Conservation (phyloP, 768 basidiomycete genomes). For the Lentinus tigrinus region DNA sequence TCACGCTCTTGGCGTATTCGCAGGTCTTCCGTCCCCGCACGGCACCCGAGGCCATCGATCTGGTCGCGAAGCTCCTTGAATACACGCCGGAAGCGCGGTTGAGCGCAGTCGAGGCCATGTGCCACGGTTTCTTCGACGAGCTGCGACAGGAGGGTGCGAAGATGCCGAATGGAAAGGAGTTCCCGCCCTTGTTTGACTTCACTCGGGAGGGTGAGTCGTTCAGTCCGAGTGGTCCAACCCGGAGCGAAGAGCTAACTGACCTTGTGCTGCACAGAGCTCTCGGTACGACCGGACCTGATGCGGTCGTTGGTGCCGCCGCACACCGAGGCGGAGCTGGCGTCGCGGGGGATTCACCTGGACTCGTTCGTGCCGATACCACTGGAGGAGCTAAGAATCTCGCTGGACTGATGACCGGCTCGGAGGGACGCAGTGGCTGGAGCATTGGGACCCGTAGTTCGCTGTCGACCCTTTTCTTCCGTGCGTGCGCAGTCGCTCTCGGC, state of each 20-base stretch:
- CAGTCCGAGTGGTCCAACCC: background rate
- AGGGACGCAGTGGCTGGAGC: conserved; percentile 14
- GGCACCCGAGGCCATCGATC: conserved; percentile 91
- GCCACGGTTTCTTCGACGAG: conserved; percentile 97
- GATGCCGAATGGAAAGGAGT: conserved; percentile 97
- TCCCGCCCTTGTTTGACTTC: conserved; percentile 93
- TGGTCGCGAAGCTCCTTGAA: conserved; percentile 92
- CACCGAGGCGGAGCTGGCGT: conserved; percentile 86
- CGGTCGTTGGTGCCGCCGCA: conserved; percentile 87
- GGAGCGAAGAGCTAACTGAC: background rate
- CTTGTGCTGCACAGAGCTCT: conserved; percentile 65
- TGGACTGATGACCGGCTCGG: conserved; percentile 60
- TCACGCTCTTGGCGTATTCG: background rate
- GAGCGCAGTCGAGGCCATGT: conserved; percentile 89
- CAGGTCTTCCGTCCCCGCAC: conserved; percentile 99
- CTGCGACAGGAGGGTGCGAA: conserved; percentile 83
- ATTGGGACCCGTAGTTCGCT: conserved; percentile 16
- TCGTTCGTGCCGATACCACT: conserved; percentile 96
- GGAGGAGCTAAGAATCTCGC: conserved; percentile 90
- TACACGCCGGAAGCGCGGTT: conserved; percentile 96
- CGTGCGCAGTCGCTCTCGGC: conserved; percentile 5
- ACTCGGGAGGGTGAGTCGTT: conserved; percentile 82
- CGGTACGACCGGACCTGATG: conserved; percentile 93
- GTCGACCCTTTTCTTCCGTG: background rate
- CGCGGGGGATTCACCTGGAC: conserved; percentile 82